Percentiles rank a stretch among this genome's conserved stretches.
phyloP scores from a whole-genome alignment of 1,284 basidiomycete species.

The Trametes versicolor region DNA sequence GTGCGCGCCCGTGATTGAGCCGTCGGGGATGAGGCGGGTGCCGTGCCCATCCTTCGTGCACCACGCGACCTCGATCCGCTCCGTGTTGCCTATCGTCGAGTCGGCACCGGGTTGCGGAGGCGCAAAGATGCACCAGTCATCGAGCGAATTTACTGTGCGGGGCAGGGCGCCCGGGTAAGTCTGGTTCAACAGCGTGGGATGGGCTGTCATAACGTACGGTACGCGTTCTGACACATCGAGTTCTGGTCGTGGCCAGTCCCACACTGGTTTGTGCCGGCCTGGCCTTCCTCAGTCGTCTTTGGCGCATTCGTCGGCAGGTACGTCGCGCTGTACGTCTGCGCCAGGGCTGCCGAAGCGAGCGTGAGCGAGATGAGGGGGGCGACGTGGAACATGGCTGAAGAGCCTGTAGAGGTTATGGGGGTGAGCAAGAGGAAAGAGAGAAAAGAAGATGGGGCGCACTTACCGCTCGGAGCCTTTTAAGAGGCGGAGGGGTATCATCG shows the following conservation, averaged over 20 bases:
- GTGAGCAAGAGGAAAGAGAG: not conserved
- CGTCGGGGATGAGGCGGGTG: conserved; percentile 80
- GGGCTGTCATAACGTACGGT: conserved; percentile 50
- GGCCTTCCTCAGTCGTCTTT: conserved; percentile 64
- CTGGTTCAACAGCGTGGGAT: not conserved
- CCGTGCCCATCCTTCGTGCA: conserved; percentile 74
- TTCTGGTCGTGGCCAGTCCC: conserved; percentile 64
- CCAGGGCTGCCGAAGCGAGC: conserved; percentile 36
- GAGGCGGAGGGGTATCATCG: conserved; percentile 21
- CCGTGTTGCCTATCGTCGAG: conserved; percentile 64
- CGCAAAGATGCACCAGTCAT: conserved; percentile 68
- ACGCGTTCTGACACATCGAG: conserved; percentile 74
- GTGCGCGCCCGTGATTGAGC: conserved; percentile 78
- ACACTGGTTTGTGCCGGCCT: conserved; percentile 73
- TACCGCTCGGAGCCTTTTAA: conserved; percentile 13
- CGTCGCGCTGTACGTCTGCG: conserved; percentile 50
- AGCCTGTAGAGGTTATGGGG: conserved; percentile 5
- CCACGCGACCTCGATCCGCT: conserved; percentile 76
- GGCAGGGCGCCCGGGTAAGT: conserved; percentile 10
- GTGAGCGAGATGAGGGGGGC: conserved; percentile 31
- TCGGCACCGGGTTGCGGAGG: conserved; percentile 65
- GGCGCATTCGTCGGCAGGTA: conserved; percentile 56
- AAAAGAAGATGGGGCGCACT: conserved; percentile 7
- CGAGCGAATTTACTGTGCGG: conserved; percentile 63
- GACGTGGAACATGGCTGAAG: conserved; percentile 33